phyloP scores from a whole-genome alignment of 2,329 filamentous ascomycete genomes.

The Myrmaecium sp. region DNA sequence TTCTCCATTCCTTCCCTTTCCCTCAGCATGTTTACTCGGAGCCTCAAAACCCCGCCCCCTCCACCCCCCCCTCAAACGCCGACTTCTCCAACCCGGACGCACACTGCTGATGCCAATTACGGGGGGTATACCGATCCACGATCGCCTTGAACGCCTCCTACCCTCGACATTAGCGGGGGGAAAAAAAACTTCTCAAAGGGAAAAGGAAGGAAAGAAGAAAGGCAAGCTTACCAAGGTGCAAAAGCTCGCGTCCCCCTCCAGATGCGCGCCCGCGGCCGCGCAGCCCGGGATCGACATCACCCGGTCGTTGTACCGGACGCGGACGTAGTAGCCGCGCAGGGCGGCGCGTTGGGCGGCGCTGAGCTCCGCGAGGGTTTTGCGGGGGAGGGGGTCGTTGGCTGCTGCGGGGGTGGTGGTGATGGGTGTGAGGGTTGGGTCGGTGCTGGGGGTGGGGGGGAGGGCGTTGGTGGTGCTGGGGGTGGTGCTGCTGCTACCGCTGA shows the following conservation, averaged over 20 bases:
- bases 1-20: no score
- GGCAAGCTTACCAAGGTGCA: slow-evolving; percentile 77
- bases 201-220: slow-evolving; percentile 5
- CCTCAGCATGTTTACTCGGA: no score
- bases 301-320: slow-evolving; percentile 78
- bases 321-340: slow-evolving; percentile 67
- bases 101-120: slow-evolving; percentile 56
- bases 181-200: neutral
- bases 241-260: slow-evolving; percentile 72
- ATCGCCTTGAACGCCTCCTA: slow-evolving; percentile 81
- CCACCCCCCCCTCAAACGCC: slow-evolving; percentile 27
- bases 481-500: slow-evolving; percentile 1
- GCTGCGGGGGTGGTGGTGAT: no score
- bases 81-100: slow-evolving; percentile 37
- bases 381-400: no score
- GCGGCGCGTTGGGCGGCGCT: slow-evolving; percentile 38
- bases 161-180: slow-evolving; percentile 4
- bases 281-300: slow-evolving; percentile 74
- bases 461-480: slow-evolving; percentile 8
- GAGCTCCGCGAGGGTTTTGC: slow-evolving; percentile 38
- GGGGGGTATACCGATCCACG: slow-evolving; percentile 77
- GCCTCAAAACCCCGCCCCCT: slow-evolving; percentile 17
- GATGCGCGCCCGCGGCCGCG: slow-evolving; percentile 56
- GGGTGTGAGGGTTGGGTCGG: no score
- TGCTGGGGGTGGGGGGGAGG: neutral